Evolutionary conservation across 176 grass and related monocot species (phyloP).

Genomic region (Bromus sterilis): DNA sequence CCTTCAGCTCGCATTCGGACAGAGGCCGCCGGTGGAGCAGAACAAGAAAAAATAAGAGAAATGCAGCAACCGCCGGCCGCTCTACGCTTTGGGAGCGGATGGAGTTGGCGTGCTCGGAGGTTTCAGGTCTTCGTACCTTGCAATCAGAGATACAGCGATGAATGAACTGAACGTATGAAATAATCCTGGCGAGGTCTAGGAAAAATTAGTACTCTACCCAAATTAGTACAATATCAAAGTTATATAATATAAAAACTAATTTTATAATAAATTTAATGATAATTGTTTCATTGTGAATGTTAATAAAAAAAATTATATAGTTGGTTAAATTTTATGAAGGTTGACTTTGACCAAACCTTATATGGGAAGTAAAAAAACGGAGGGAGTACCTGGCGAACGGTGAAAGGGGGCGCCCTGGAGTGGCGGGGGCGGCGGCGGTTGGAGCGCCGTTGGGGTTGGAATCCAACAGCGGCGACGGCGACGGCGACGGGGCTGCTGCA

Average conservation of each 20-base stretch:
- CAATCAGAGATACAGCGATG: too few relatives aligned
- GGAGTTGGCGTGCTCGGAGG: slow-evolving; percentile 26
- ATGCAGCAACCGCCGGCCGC: not conserved
- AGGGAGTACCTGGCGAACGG: slow-evolving; percentile 22
- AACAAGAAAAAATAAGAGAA: not conserved
- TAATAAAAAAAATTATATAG: too few relatives aligned
- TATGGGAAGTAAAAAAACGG: too few relatives aligned
- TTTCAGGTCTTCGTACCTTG: slow-evolving; percentile 29
- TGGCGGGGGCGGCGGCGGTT: not conserved
- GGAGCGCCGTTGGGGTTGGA: slow-evolving; percentile 11
- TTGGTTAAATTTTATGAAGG: too few relatives aligned
- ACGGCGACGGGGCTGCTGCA: not conserved
- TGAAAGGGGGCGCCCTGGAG: slow-evolving; percentile 9
- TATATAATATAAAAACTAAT: too few relatives aligned
- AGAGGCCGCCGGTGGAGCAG: not conserved
- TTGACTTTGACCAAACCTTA: too few relatives aligned
- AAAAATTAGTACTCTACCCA: too few relatives aligned
- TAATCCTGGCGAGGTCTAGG: too few relatives aligned
- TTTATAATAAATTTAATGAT: too few relatives aligned
- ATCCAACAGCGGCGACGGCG: not conserved
- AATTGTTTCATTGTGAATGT: too few relatives aligned
- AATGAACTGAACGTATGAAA: too few relatives aligned
- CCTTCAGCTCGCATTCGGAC: not conserved
- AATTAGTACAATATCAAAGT: too few relatives aligned
- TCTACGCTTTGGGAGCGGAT: slow-evolving; percentile 8